Base-by-base conservation (phyloP, 805 yeast species). In the Metschnikowia lochheadii region DNA sequence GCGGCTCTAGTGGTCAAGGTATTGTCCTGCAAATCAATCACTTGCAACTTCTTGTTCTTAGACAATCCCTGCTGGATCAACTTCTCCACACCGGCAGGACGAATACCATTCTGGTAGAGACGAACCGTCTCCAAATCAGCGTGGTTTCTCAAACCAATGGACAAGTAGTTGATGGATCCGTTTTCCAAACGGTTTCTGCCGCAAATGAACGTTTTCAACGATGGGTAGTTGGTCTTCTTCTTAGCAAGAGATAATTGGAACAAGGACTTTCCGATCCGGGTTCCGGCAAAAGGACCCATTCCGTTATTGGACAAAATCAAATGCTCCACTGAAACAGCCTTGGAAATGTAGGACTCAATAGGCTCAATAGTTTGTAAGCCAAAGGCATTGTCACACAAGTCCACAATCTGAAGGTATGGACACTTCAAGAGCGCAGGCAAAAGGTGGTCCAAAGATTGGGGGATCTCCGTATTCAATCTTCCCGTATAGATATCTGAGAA, bases 261-360 rank as follows among this genome's bases (percentile, higher is more conserved):
- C 43, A 94, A 79, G 3, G 96, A 88, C 60, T 83, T 82, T 53
- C 97, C 99, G 54, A 94, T 87, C 66, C 96, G 81, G 50, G 92
- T 85, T 61, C 99, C 99, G 0, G 98, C 96, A 66, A 87, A 87
- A 23, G 99, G 99, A 34, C 99, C 99, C 83, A 94, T 85, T 49
- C 99, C 99, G 67, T 94, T 94, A 71, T 94, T 94, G 43, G 97
- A 85, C 55, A 94, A 76, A 57, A 89, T 84, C 67, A 94, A 79
- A 65, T 94, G 97, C 68, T 88, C 86, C 49, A 94, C 72, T 23
- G 95, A 83, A 15, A 81, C 78, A 34, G 92, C 96, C 59, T 84
- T 77, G 11, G 87, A 73, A 51, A 94, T 75, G 61, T 84, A 90
- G 26, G 75, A 77, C 65, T 94, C 96, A 49, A 94, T 77, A 7